Conservation (phyloP, 140 eudicot species). For the Oenanthe javanica region DNA sequence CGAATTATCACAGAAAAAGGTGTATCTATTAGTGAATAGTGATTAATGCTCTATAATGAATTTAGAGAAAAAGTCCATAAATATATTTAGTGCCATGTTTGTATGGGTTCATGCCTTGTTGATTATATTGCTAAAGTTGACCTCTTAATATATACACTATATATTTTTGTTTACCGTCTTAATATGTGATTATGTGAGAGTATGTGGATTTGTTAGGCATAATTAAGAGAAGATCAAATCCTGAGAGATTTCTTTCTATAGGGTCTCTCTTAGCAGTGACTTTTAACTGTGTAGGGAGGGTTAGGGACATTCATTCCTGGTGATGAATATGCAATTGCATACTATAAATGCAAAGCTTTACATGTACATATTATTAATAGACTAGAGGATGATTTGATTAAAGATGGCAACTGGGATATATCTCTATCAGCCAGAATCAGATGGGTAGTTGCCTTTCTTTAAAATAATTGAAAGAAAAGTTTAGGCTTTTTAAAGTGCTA, state of each 20-base stretch:
- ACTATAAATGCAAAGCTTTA: not conserved
- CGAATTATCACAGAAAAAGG: not conserved
- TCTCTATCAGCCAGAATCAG: constrained; percentile 9
- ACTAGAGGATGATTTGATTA: not conserved
- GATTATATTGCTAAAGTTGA: too few relatives aligned
- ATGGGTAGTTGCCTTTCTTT: not conserved
- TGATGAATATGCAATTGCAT: constrained; percentile 9
- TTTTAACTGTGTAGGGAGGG: not conserved
- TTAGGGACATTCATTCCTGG: not conserved
- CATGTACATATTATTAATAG: not conserved
- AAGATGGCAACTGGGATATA: constrained; percentile 1
- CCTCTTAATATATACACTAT: too few relatives aligned
- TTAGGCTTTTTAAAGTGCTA: constrained; percentile 8
- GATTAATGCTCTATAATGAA: too few relatives aligned
- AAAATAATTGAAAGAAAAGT: constrained; percentile 9
- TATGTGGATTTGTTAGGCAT: too few relatives aligned
- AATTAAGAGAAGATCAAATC: not conserved
- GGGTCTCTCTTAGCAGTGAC: not conserved
- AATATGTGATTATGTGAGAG: too few relatives aligned
- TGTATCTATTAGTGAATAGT: too few relatives aligned
- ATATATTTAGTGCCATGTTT: too few relatives aligned
- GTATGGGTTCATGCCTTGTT: too few relatives aligned
- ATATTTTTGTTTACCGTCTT: too few relatives aligned
- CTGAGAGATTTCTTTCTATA: not conserved
- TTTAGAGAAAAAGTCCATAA: too few relatives aligned